Percentiles rank a stretch among this genome's conserved stretches.
Evolutionary conservation across 768 basidiomycete genomes (phyloP).

Genomic region (Rossbeevera mucosa): DNA sequence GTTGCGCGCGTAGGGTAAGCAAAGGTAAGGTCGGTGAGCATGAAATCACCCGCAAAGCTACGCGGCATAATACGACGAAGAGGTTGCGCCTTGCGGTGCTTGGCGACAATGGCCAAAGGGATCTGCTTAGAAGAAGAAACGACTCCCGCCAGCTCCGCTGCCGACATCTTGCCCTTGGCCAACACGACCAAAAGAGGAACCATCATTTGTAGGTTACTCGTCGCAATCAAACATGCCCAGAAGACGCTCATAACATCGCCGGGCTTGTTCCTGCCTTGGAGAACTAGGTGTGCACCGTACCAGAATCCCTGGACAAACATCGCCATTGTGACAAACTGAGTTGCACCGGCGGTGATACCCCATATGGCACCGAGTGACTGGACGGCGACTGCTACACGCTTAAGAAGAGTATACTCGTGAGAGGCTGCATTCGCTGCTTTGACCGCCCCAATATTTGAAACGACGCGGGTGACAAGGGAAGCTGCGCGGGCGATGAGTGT

Average conservation of each 20-base stretch:
- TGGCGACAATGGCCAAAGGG: constrained; percentile 21
- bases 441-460: constrained; percentile 78
- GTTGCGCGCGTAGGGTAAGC: constrained; percentile 70
- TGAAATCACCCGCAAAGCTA: constrained; percentile 67
- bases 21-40: constrained; percentile 57
- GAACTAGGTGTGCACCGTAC: constrained; percentile 89
- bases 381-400: constrained; percentile 44
- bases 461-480: constrained; percentile 73
- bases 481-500: constrained; percentile 64
- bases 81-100: constrained; percentile 15
- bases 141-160: constrained; percentile 25
- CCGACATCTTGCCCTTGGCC: constrained; percentile 53
- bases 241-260: constrained; percentile 95
- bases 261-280: constrained; percentile 59
- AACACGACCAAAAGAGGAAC: constrained; percentile 77
- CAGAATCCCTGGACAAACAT: constrained; percentile 98
- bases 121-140: constrained; percentile 34
- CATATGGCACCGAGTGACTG: constrained; percentile 62
- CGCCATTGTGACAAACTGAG: constrained; percentile 79
- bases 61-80: constrained; percentile 65
- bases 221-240: constrained; percentile 93
- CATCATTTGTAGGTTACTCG: constrained; percentile 80
- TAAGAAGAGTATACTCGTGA: constrained; percentile 48
- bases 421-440: constrained; percentile 84
- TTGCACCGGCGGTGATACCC: constrained; percentile 63